Percentiles rank a stretch among this genome's conserved stretches.
Evolutionary conservation across 768 basidiomycete species (phyloP).

Genomic region (Dentipellis fragilis): DNA sequence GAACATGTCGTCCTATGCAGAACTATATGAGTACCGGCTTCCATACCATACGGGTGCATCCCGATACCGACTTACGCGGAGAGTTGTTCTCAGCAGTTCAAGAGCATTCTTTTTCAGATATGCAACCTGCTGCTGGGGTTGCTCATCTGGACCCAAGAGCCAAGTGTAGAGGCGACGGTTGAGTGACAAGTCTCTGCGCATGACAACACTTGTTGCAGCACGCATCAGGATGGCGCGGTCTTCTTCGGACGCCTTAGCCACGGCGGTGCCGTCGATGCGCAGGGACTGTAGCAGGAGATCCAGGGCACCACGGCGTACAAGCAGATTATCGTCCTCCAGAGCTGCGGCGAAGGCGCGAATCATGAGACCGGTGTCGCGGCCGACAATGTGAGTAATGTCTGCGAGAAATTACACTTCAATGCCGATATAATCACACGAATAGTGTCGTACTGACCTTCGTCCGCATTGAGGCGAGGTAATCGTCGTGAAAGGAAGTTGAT

Average conservation of each 20-base stretch:
- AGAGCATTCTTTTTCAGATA: constrained; percentile 65
- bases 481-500: constrained; percentile 81
- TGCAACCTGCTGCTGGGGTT: constrained; percentile 58
- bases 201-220: constrained; percentile 78
- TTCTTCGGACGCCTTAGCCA: constrained; percentile 56
- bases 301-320: constrained; percentile 79
- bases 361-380: constrained; percentile 86
- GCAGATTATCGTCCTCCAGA: constrained; percentile 86
- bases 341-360: constrained; percentile 86
- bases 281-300: constrained; percentile 78
- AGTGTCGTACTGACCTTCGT: constrained; percentile 45
- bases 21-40: neutral
- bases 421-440: neutral
- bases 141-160: constrained; percentile 80
- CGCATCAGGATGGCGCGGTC: constrained; percentile 82
- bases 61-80: constrained; percentile 42
- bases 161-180: constrained; percentile 90
- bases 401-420: neutral
- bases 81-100: constrained; percentile 56
- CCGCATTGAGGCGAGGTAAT: constrained; percentile 56
- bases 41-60: neutral
- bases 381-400: constrained; percentile 67
- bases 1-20: constrained; percentile 62
- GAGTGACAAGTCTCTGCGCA: constrained; percentile 85
- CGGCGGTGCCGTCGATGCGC: constrained; percentile 59